Percentiles rank a stretch among this genome's conserved stretches.
Conservation (phyloP, 345 rosid species). For the Eutrema japonicum region DNA sequence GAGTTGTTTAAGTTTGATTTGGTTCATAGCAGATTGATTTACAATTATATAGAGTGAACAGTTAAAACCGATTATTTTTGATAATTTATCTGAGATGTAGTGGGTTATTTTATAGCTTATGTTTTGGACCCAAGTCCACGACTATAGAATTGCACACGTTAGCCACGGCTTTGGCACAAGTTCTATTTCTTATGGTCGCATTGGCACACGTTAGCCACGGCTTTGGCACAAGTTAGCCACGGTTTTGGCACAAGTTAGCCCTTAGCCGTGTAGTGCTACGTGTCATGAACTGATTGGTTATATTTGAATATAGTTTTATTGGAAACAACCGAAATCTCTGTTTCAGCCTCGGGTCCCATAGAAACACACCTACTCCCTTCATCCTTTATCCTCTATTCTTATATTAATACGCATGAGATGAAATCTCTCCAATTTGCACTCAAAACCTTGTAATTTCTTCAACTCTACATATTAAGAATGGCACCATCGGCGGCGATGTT, state of each 20-base stretch:
- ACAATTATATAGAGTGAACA: too few species aligned
- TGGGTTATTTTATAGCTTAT: background rate
- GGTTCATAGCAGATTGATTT: too few species aligned
- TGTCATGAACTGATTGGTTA: background rate
- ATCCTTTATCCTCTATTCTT: slow-evolving; percentile 29
- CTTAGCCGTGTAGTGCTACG: background rate
- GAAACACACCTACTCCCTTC: slow-evolving; percentile 32
- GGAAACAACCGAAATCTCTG: background rate
- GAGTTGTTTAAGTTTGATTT: too few species aligned
- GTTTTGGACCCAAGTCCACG: slow-evolving; percentile 3
- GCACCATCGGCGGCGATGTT: slow-evolving; percentile 24
- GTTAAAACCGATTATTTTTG: too few species aligned
- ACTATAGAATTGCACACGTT: background rate
- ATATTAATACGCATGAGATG: background rate
- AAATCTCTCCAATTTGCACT: slow-evolving; percentile 4
- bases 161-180: background rate
- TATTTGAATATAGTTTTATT: background rate
- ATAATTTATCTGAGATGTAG: background rate
- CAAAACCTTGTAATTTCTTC: background rate
- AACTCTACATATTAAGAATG: background rate
- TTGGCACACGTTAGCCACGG: background rate
- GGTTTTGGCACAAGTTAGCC: background rate
- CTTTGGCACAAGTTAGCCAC: background rate
- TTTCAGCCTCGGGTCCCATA: slow-evolving; percentile 19
- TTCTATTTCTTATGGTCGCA: background rate